Percentiles rank a stretch among this genome's conserved stretches.
Evolutionary conservation across 768 basidiomycete genomes (phyloP).

Genomic region (Mrakia gelida): DNA sequence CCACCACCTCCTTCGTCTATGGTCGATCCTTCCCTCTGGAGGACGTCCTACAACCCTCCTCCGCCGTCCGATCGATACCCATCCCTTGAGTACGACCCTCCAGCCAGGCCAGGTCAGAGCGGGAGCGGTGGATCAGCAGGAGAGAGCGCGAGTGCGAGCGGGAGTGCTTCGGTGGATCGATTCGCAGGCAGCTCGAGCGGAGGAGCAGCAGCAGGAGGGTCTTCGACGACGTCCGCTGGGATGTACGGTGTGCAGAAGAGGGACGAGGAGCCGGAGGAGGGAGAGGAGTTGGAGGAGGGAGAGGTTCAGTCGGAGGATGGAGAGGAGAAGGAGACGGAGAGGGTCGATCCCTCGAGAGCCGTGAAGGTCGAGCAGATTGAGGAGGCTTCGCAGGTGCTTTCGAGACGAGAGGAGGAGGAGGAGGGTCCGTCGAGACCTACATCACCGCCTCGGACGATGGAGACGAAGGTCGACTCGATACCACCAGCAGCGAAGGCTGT

Average conservation of each 20-base stretch:
- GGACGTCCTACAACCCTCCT: slow-evolving; percentile 9
- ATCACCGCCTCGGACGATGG: background rate
- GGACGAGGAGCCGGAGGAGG: slow-evolving; percentile 6
- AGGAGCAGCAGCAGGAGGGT: background rate
- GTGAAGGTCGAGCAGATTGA: background rate
- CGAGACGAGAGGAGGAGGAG: background rate
- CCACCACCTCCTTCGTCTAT: slow-evolving; percentile 11
- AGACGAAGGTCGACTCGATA: background rate
- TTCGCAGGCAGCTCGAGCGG: background rate
- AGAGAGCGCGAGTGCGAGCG: background rate
- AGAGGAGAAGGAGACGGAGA: background rate
- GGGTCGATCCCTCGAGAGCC: background rate
- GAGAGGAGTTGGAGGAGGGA: slow-evolving; percentile 12
- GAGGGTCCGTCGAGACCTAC: background rate
- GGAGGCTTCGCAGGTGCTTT: background rate
- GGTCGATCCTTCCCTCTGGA: slow-evolving; percentile 9
- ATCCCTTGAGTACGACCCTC: background rate
- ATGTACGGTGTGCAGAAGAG: background rate
- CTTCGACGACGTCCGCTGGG: background rate
- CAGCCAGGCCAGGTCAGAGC: background rate
- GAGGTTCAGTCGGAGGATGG: slow-evolving; percentile 10
- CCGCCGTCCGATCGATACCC: slow-evolving; percentile 7
- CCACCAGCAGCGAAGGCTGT: background rate
- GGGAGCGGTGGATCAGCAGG: background rate
- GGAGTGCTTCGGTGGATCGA: background rate